Conservation (phyloP, 768 basidiomycete species). For the Cyclocybe cylindracea region DNA sequence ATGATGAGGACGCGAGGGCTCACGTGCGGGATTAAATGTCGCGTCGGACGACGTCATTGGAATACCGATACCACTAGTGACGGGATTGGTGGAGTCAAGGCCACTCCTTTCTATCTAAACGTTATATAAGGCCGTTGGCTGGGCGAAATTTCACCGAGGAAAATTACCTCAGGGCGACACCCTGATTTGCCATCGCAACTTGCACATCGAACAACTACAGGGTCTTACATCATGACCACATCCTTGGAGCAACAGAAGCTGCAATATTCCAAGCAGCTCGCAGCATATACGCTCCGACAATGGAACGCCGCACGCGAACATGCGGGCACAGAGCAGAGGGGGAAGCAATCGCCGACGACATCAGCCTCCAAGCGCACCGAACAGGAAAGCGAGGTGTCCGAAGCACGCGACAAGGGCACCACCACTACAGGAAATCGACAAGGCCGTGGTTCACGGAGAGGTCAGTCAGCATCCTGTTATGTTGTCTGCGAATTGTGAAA, state of each 20-base stretch:
- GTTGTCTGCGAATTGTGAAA: too few relatives aligned
- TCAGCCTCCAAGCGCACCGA: background rate
- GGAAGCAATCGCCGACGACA: slow-evolving; percentile 1
- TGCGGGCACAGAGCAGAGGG: slow-evolving; percentile 2
- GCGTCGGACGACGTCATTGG: slow-evolving; percentile 25
- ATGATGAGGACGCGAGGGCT: slow-evolving; percentile 10
- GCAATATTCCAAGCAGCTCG: slow-evolving; percentile 40
- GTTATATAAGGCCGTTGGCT: slow-evolving; percentile 17
- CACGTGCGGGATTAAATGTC: slow-evolving; percentile 17
- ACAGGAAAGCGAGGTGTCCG: background rate
- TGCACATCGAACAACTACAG: too few relatives aligned
- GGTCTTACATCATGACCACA: slow-evolving; percentile 24
- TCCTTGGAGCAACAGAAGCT: slow-evolving; percentile 38
- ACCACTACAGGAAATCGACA: background rate
- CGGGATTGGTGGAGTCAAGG: slow-evolving; percentile 23
- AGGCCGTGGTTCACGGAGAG: too few relatives aligned
- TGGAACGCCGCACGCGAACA: slow-evolving; percentile 32
- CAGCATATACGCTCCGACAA: slow-evolving; percentile 42
- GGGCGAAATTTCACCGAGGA: too few relatives aligned
- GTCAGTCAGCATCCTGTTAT: too few relatives aligned
- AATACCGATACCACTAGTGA: slow-evolving; percentile 15
- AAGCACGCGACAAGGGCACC: background rate
- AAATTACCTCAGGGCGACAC: too few relatives aligned
- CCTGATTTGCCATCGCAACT: too few relatives aligned
- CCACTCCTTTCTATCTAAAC: slow-evolving; percentile 1